Percentiles rank a stretch among this genome's conserved stretches.
Evolutionary conservation across 139 green algal species (phyloP).

Genomic region (Marvania coccoides): DNA sequence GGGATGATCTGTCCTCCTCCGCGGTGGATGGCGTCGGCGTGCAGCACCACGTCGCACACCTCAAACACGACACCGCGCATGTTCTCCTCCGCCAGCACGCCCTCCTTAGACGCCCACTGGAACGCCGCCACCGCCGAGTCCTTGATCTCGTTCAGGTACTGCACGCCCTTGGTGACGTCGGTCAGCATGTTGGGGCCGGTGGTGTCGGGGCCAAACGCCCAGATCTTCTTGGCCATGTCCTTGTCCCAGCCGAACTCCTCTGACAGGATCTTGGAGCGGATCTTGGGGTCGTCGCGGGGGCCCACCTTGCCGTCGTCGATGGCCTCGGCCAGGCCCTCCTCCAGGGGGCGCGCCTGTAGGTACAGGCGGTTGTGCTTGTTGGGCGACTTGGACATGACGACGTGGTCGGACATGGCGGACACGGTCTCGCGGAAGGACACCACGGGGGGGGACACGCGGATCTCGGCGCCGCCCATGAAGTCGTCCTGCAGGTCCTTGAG

Average conservation of each 20-base stretch:
- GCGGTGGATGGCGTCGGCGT: constrained; percentile 98
- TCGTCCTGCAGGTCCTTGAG: constrained; percentile 99
- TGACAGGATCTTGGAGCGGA: constrained; percentile 79
- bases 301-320: constrained; percentile 95
- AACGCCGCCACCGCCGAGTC: constrained; percentile 92
- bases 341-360: constrained; percentile 87
- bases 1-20: constrained; percentile 99
- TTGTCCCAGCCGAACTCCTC: constrained; percentile 99
- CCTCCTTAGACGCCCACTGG: constrained; percentile 99
- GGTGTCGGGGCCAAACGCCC: constrained; percentile 98
- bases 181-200: constrained; percentile 95
- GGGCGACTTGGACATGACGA: constrained; percentile 97
- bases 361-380: constrained; percentile 99
- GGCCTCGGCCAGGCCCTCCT: constrained; percentile 94
- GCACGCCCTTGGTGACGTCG: constrained; percentile 98
- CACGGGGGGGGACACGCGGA: constrained; percentile 93
- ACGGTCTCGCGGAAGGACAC: constrained; percentile 98
- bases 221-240: constrained; percentile 99
- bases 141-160: constrained; percentile 99
- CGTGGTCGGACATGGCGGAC: constrained; percentile 69
- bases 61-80: constrained; percentile 96
- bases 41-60: constrained; percentile 91
- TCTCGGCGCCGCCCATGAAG: constrained; percentile 98
- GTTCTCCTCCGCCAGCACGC: constrained; percentile 97
- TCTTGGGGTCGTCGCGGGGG: constrained; percentile 87